phyloP scores from a whole-genome alignment of 805 yeast genomes.

The Candida peoriensis region DNA sequence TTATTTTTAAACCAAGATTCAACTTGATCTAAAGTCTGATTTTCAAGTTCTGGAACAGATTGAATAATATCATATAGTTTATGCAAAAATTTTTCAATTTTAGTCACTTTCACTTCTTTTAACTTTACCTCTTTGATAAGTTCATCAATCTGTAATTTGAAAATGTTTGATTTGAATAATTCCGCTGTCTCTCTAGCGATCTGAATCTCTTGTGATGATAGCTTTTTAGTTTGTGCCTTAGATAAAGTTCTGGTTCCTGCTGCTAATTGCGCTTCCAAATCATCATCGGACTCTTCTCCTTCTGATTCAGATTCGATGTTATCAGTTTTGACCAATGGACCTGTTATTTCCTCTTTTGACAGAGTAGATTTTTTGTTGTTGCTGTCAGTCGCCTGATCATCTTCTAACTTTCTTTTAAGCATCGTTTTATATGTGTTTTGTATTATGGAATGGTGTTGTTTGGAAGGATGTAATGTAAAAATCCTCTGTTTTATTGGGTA shows the following conservation, averaged over 20 bases:
- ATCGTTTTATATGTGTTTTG: too few relatives aligned
- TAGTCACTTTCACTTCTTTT: slow-evolving; percentile 59
- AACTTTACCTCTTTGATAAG: slow-evolving; percentile 73
- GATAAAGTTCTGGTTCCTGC: slow-evolving; percentile 8
- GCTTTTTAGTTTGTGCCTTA: slow-evolving; percentile 4
- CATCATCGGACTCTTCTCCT: slow-evolving; percentile 5
- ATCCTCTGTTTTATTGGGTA: too few relatives aligned
- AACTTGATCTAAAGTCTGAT: slow-evolving; percentile 52
- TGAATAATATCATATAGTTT: slow-evolving; percentile 65
- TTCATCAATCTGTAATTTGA: slow-evolving; percentile 93
- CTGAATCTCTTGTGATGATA: slow-evolving; percentile 80
- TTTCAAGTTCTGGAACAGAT: slow-evolving; percentile 52
- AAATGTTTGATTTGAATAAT: slow-evolving; percentile 88
- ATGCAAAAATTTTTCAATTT: slow-evolving; percentile 72
- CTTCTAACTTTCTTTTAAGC: too few relatives aligned
- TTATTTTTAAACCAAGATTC: slow-evolving; percentile 46
- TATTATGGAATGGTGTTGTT: too few relatives aligned
- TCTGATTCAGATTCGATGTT: slow-evolving; percentile 8
- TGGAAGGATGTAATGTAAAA: too few relatives aligned
- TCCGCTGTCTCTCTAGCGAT: slow-evolving; percentile 92
- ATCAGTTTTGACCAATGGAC: slow-evolving; percentile 9
- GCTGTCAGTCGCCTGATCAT: too few relatives aligned
- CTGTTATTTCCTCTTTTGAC: slow-evolving; percentile 19
- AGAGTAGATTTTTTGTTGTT: slow-evolving; percentile 19
- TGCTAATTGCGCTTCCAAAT: slow-evolving; percentile 14